These are phyloP conservation scores for Boletus sp. DNA, from an alignment of 768 basidiomycete genomes.

Conservation along the genomic window DNA sequence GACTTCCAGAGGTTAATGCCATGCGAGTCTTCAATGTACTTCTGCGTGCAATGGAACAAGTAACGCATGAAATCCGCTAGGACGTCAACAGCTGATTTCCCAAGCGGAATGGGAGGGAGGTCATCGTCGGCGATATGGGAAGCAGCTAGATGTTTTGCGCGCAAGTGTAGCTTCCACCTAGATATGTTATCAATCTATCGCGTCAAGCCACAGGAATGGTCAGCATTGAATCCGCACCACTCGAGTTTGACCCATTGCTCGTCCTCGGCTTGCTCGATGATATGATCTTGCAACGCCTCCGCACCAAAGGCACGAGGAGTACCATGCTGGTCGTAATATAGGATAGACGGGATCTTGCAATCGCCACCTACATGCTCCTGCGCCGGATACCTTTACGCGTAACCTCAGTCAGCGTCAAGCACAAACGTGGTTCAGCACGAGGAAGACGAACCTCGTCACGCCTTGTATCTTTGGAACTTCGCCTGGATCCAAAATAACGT, in stretches of 20 bases:
- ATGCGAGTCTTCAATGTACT: slow-evolving; percentile 48
- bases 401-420: slow-evolving; percentile 2
- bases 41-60: slow-evolving; percentile 40
- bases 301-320: slow-evolving; percentile 42
- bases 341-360: slow-evolving; percentile 47
- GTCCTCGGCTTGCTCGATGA: slow-evolving; percentile 40
- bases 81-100: slow-evolving; percentile 41
- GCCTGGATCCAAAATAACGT: slow-evolving; percentile 40
- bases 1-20: slow-evolving; percentile 46
- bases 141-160: slow-evolving; percentile 32
- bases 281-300: slow-evolving; percentile 40
- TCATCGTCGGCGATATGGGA: slow-evolving; percentile 32
- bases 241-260: slow-evolving; percentile 46
- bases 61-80: slow-evolving; percentile 48
- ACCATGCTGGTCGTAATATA: slow-evolving; percentile 44
- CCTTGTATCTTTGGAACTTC: slow-evolving; percentile 35
- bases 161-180: slow-evolving; percentile 40
- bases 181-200: background rate
- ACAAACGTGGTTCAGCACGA: slow-evolving; percentile 8
- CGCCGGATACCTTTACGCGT: slow-evolving; percentile 34
- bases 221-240: slow-evolving; percentile 30
- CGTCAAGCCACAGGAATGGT: background rate
- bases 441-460: slow-evolving; percentile 29
- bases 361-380: slow-evolving; percentile 43
- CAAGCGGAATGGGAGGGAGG: slow-evolving; percentile 39